Conservation (phyloP, 305 asterid genomes). For the Fraxinus sp. region DNA sequence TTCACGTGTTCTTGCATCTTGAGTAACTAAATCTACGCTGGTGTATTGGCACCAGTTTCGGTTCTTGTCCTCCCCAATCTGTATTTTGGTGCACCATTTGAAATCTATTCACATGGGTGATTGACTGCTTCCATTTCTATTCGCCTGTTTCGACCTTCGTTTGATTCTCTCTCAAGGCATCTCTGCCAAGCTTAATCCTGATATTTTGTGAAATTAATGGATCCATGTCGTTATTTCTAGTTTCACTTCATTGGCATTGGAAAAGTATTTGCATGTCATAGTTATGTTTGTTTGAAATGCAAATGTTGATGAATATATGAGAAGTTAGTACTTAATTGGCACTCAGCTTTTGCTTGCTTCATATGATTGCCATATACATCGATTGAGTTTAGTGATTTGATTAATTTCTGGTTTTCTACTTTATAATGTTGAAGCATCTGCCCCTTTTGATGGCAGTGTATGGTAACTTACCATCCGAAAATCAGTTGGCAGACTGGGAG, state of each 20-base stretch:
- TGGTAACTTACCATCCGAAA: conserved; percentile 86
- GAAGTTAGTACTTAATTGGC: neutral
- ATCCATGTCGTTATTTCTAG: neutral
- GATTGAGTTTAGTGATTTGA: neutral
- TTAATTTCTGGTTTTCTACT: neutral
- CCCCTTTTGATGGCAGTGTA: conserved; percentile 59
- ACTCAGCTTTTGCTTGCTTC: neutral
- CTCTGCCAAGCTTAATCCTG: neutral
- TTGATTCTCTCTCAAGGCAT: neutral
- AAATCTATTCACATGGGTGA: neutral
- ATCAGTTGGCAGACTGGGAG: conserved; percentile 92
- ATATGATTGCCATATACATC: neutral
- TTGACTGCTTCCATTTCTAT: conserved; percentile 5
- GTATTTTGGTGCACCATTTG: neutral
- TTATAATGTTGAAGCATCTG: neutral
- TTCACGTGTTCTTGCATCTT: neutral
- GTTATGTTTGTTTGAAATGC: neutral
- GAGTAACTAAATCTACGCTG: neutral
- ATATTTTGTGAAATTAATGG: neutral
- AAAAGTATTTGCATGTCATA: neutral
- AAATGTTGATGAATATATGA: neutral
- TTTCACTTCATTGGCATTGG: neutral
- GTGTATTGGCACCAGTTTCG: neutral
- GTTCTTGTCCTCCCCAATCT: conserved; percentile 1
- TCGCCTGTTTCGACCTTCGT: neutral